Evolutionary conservation across 441 rosid species (phyloP).

Genomic region (Isatis lusitanica): DNA sequence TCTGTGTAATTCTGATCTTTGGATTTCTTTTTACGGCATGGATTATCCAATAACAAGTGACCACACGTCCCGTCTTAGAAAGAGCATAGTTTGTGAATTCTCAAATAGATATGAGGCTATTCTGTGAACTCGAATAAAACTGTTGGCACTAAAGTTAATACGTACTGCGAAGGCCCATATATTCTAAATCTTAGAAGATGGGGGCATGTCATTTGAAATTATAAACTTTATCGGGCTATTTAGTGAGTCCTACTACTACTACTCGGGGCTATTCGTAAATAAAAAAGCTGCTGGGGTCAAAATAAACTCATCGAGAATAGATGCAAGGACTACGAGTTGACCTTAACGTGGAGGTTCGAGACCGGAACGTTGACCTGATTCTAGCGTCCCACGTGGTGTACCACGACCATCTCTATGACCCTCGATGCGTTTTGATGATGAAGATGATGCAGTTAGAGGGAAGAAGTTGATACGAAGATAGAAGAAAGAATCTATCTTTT

Average conservation of each 20-base stretch:
- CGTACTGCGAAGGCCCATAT: neutral
- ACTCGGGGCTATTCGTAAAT: neutral
- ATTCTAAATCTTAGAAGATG: neutral
- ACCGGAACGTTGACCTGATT: constrained; percentile 44
- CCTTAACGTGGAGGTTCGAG: constrained; percentile 39
- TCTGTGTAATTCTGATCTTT: neutral
- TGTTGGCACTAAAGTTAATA: neutral
- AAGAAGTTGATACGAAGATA: constrained; percentile 72
- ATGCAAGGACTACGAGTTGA: neutral
- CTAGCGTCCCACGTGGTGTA: constrained; percentile 74
- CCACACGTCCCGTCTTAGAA: too few species aligned
- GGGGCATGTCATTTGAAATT: neutral
- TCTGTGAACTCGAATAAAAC: neutral
- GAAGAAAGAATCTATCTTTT: constrained; percentile 68
- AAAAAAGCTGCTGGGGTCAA: neutral
- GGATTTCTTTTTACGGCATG: neutral
- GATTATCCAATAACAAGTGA: neutral
- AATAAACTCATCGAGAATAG: too few species aligned
- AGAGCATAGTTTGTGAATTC: neutral
- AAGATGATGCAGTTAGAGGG: neutral
- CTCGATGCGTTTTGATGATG: constrained; percentile 54
- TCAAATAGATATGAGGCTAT: too few species aligned
- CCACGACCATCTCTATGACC: constrained; percentile 56
- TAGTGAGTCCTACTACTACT: neutral
- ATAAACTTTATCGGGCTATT: neutral